Conservation (phyloP, 208 protist genomes). For the Wallacemonas sp. region DNA sequence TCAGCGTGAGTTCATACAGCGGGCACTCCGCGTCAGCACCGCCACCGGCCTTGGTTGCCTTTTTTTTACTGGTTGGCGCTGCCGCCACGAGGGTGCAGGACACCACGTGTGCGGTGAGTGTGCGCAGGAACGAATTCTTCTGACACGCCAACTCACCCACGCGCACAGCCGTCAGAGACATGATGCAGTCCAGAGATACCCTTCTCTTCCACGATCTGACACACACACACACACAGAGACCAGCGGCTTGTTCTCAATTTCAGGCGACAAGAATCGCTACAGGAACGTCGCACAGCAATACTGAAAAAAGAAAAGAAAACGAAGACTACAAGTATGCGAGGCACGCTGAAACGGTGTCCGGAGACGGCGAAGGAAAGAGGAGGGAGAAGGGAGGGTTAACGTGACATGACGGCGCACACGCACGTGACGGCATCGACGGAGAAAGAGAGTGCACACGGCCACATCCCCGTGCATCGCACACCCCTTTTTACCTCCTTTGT, state of each 20-base stretch:
- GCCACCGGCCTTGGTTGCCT: conserved; percentile 11
- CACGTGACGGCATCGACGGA: too few relatives aligned
- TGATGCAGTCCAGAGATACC: background rate
- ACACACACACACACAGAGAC: background rate
- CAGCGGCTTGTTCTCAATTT: too few relatives aligned
- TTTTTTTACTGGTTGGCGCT: conserved; percentile 25
- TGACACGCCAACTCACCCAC: conserved; percentile 82
- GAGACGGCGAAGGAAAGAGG: too few relatives aligned
- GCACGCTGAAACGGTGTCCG: too few relatives aligned
- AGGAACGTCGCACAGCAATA: conserved; percentile 6
- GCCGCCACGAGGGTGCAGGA: conserved; percentile 38
- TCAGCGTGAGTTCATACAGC: conserved; percentile 61
- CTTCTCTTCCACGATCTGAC: background rate
- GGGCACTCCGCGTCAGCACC: background rate
- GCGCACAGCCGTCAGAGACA: conserved; percentile 19
- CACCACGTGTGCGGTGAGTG: conserved; percentile 57
- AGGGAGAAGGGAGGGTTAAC: background rate
- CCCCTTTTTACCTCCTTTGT: too few relatives aligned
- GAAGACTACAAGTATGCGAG: background rate
- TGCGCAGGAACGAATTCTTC: conserved; percentile 58
- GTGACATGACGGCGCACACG: too few relatives aligned
- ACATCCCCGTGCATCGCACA: too few relatives aligned
- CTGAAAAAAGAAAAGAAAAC: background rate
- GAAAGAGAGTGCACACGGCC: too few relatives aligned
- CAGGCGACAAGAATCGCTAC: background rate